These are phyloP conservation scores for Pichia deserticola DNA, from an alignment of 805 yeast genomes.

Conservation along the genomic window DNA sequence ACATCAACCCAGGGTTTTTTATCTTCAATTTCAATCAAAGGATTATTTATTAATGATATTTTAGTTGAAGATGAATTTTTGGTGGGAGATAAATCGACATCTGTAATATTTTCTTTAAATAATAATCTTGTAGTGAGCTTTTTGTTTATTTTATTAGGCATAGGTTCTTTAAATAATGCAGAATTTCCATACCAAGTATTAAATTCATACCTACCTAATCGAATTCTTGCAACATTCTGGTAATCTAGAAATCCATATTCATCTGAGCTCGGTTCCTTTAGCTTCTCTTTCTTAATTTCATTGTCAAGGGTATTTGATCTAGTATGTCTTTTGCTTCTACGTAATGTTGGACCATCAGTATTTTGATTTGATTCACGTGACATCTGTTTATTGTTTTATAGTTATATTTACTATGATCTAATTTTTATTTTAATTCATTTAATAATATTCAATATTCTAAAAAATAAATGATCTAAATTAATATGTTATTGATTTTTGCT, in stretches of 20 bases:
- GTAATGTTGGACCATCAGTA: too few species aligned
- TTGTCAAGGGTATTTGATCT: too few species aligned
- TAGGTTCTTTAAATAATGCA: constrained; percentile 50
- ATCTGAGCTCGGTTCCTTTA: constrained; percentile 25
- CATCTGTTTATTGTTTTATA: too few species aligned
- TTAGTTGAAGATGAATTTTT: constrained; percentile 14
- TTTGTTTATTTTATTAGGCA: constrained; percentile 10
- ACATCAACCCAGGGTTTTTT: constrained; percentile 46
- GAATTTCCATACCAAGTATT: constrained; percentile 86
- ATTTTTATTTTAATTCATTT: too few species aligned
- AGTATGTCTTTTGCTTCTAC: too few species aligned
- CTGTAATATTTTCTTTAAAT: constrained; percentile 13
- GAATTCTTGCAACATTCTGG: constrained; percentile 59
- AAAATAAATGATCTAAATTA: too few species aligned
- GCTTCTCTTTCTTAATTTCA: constrained; percentile 8
- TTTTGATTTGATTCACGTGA: too few species aligned
- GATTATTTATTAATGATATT: constrained; percentile 32
- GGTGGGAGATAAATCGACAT: constrained; percentile 7
- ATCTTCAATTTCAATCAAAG: background rate
- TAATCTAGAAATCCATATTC: constrained; percentile 55
- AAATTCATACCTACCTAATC: constrained; percentile 60
- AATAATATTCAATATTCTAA: too few species aligned
- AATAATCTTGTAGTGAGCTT: constrained; percentile 24
- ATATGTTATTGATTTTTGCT: too few species aligned
- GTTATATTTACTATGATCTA: too few species aligned